phyloP scores from a whole-genome alignment of 148 eudicot species.

The Chenopodium formosanum region DNA sequence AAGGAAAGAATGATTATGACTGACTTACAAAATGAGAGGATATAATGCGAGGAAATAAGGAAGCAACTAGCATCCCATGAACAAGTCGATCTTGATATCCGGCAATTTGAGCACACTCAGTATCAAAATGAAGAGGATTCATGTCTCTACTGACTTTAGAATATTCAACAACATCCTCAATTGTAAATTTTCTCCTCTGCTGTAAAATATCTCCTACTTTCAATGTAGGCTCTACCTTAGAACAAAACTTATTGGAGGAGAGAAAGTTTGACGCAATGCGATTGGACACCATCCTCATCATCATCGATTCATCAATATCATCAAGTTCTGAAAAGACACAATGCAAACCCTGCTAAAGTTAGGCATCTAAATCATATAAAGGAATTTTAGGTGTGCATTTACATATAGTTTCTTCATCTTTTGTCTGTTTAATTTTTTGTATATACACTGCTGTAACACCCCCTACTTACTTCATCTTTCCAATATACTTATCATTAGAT shows the following conservation, averaged over 20 bases:
- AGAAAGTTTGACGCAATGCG: conserved; percentile 8
- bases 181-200: conserved; percentile 50
- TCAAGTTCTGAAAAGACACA: neutral
- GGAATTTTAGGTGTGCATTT: neutral
- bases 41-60: conserved; percentile 78
- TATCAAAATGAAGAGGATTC: conserved; percentile 75
- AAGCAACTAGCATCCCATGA: conserved; percentile 84
- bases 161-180: conserved; percentile 51
- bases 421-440: neutral
- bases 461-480: neutral
- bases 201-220: conserved; percentile 52
- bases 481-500: neutral
- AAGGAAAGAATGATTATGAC: neutral
- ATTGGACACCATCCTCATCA: conserved; percentile 1
- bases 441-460: neutral
- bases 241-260: conserved; percentile 28
- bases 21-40: conserved; percentile 76
- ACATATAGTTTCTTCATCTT: neutral
- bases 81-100: conserved; percentile 62
- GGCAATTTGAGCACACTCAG: conserved; percentile 51
- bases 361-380: neutral
- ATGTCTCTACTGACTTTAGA: conserved; percentile 59
- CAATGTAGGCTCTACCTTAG: conserved; percentile 33
- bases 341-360: neutral
- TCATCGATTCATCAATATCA: neutral